Conservation (phyloP, 2,329 filamentous ascomycete species). For the Gliomastix tumulicola region DNA sequence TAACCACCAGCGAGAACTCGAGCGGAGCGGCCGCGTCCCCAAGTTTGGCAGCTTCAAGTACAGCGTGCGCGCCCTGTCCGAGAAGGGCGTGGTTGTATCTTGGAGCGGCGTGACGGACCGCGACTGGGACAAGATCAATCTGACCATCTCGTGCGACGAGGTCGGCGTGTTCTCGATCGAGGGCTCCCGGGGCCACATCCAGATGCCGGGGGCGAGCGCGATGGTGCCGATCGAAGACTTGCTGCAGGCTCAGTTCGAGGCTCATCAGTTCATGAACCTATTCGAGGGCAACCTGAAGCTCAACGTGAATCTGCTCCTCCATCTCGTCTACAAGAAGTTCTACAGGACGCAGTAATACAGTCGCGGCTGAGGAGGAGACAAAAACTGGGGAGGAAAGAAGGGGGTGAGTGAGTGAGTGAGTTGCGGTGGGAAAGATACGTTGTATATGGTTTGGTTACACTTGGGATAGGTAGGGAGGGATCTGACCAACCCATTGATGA, state of each 20-base stretch:
- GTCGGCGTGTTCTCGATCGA: constrained; percentile 93
- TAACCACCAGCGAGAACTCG: constrained; percentile 94
- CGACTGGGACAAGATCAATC: constrained; percentile 86
- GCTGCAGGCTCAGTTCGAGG: constrained; percentile 94
- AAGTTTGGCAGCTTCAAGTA: constrained; percentile 99
- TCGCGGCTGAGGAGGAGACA: too few species aligned
- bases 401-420: too few species aligned
- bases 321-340: constrained; percentile 98
- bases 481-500: too few species aligned
- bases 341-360: constrained; percentile 66
- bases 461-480: too few species aligned
- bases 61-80: constrained; percentile 76
- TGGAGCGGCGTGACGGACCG: constrained; percentile 79
- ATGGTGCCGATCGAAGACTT: constrained; percentile 87
- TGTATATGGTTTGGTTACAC: too few species aligned
- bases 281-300: constrained; percentile 82
- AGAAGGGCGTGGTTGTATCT: constrained; percentile 90
- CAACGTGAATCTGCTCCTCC: constrained; percentile 94
- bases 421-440: too few species aligned
- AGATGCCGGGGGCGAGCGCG: constrained; percentile 89
- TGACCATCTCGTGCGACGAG: constrained; percentile 90
- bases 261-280: constrained; percentile 90
- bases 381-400: too few species aligned
- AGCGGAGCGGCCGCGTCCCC: constrained; percentile 84
- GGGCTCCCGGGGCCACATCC: constrained; percentile 84